Percentiles rank a stretch among this genome's conserved stretches.
Conservation (phyloP, 2,329 filamentous ascomycete genomes). For the Aspergillus awamori region DNA sequence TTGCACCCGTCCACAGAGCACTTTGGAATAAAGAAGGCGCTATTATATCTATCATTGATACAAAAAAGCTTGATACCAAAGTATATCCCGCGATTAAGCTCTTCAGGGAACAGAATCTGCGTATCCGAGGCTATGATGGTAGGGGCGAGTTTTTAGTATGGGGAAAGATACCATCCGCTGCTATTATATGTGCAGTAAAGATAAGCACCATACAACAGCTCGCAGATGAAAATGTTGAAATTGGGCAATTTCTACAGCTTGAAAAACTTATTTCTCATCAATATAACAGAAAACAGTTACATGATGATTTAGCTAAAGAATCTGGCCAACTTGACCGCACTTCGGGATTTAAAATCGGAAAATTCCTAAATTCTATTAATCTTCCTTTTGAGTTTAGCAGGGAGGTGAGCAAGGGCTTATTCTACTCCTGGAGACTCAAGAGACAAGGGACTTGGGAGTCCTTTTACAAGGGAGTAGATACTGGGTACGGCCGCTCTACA, state of each 20-base stretch:
- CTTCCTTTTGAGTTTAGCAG: slow-evolving; percentile 28
- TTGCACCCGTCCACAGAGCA: slow-evolving; percentile 38
- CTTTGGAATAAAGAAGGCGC: slow-evolving; percentile 29
- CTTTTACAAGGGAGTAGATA: slow-evolving; percentile 19
- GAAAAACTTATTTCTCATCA: slow-evolving; percentile 13
- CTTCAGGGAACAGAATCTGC: slow-evolving; percentile 20
- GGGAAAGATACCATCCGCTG: slow-evolving; percentile 29
- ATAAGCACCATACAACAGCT: slow-evolving; percentile 27
- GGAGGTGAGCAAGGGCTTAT: slow-evolving; percentile 26
- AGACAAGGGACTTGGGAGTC: slow-evolving; percentile 15
- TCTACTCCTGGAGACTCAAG: slow-evolving; percentile 26
- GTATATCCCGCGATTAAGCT: slow-evolving; percentile 34
- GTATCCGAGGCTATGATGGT: slow-evolving; percentile 30
- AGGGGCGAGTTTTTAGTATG: slow-evolving; percentile 40
- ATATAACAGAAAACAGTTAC: slow-evolving; percentile 17
- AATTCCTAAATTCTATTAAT: slow-evolving; percentile 23
- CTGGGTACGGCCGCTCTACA: slow-evolving; percentile 10
- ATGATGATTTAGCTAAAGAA: slow-evolving; percentile 16
- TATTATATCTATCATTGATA: slow-evolving; percentile 35
- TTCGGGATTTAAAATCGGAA: slow-evolving; percentile 27
- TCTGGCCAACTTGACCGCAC: slow-evolving; percentile 16
- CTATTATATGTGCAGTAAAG: slow-evolving; percentile 35
- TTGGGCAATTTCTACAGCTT: slow-evolving; percentile 34
- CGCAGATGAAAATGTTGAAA: slow-evolving; percentile 16
- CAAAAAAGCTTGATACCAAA: slow-evolving; percentile 23